A percentile compares a stretch with the other conserved stretches of the same genome.
Evolutionary conservation across 495 filamentous ascomycete genomes (phyloP).

Genomic region (Diplogelasinospora grovesii): DNA sequence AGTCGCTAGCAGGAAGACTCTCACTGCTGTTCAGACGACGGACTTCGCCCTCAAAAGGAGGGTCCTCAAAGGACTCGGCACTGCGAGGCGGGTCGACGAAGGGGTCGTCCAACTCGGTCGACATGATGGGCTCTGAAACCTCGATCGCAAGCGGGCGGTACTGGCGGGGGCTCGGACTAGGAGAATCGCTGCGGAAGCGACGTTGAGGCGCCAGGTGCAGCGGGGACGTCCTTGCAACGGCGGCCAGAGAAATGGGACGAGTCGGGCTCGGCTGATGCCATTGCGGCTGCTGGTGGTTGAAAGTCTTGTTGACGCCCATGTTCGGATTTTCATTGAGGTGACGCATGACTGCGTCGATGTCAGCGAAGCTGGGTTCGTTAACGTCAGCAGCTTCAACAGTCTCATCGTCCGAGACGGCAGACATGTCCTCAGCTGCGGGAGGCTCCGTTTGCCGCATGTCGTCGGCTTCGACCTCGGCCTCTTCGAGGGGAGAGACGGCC

Average conservation of each 20-base stretch:
- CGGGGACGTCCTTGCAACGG: slow-evolving; percentile 43
- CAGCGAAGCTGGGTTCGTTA: slow-evolving; percentile 59
- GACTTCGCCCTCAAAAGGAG: slow-evolving; percentile 54
- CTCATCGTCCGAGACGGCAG: slow-evolving; percentile 7
- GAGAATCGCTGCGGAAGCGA: slow-evolving; percentile 61
- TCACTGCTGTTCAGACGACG: slow-evolving; percentile 59
- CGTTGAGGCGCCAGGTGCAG: slow-evolving; percentile 48
- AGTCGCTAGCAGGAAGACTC: slow-evolving; percentile 72
- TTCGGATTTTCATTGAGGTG: slow-evolving; percentile 68
- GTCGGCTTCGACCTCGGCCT: too few relatives aligned
- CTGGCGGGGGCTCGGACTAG: slow-evolving; percentile 66
- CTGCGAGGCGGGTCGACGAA: slow-evolving; percentile 37
- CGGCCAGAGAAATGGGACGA: slow-evolving; percentile 27
- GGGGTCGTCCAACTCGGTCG: slow-evolving; percentile 41
- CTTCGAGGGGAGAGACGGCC: slow-evolving; percentile 21
- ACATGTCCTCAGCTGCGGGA: slow-evolving; percentile 5
- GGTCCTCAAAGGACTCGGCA: slow-evolving; percentile 28
- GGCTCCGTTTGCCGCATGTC: slow-evolving; percentile 10
- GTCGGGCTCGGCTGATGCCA: slow-evolving; percentile 38
- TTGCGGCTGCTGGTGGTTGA: slow-evolving; percentile 38
- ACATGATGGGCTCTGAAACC: slow-evolving; percentile 24
- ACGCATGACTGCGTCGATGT: slow-evolving; percentile 82
- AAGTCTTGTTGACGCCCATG: slow-evolving; percentile 59
- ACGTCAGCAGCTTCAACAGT: slow-evolving; percentile 7
- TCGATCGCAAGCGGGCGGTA: slow-evolving; percentile 37